Base-by-base conservation (phyloP, 2,329 filamentous ascomycete genomes). In the Aschersonia sp. region DNA sequence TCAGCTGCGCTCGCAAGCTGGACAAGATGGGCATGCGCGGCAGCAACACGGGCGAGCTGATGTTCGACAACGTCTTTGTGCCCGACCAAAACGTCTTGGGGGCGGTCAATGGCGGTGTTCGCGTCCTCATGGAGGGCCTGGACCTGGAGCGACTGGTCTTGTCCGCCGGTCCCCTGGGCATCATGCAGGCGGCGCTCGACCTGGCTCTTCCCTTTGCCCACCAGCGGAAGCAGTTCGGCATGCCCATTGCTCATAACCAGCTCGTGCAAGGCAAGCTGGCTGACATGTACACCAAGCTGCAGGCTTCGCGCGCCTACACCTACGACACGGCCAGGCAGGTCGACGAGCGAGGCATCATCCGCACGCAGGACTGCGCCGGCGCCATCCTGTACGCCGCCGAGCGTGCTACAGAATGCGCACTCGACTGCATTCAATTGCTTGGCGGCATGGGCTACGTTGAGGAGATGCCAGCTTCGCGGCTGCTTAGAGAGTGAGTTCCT, bases 1-100 rank as follows among this genome's bases (percentile, higher is more conserved):
- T 96, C 71, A 84, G 80, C 53, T 89, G 88, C 58, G 81, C 88
- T 5, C 77, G 87, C 52, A 97, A 97, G 68, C 80, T 97, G 20
- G 91, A 97, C 73, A 97, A 98, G 70, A 84, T 98, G 65, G 92
- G 92, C 55, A 98, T 98, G 92, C 80, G 92, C 49, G 92, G 92
- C 50, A 92, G 85, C 56, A 96, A 96, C 67, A 97, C 92, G 0
- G 92, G 92, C 58, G 92, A 97, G 66, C 77, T 97, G 30, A 77
- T 91, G 48, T 94, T 97, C 56, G 89, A 95, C 52, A 74, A 83
- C 54, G 88, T 96, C 50, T 95, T 96, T 60, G 88, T 97, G 5
- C 89, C 92, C 3, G 69, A 72, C 6, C 83, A 84, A 58, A 87
- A 94, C 62, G 67, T 96, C 0, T 76, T 98, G 1, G 92, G 92